Conservation (phyloP, 768 basidiomycete species). For the Galerina sulciceps region DNA sequence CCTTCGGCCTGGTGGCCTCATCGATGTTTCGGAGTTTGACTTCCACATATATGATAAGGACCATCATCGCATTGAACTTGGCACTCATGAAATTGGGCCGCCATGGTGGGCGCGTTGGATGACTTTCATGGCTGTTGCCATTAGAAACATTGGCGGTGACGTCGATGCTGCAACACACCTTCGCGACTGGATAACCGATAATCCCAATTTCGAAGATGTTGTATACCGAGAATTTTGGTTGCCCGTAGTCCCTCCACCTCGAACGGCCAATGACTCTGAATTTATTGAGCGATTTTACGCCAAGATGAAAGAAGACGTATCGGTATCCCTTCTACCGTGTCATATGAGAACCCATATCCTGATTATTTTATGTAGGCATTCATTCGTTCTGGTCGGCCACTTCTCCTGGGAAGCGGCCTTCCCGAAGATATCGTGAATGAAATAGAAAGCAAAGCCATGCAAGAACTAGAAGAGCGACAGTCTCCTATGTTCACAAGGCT, state of each 20-base stretch:
- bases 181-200: constrained; percentile 54
- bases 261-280: constrained; percentile 47
- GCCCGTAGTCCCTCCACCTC: constrained; percentile 50
- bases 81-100: constrained; percentile 43
- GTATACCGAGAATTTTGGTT: constrained; percentile 65
- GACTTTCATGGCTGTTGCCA: constrained; percentile 55
- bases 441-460: constrained; percentile 52
- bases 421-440: constrained; percentile 54
- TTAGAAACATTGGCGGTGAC: constrained; percentile 59
- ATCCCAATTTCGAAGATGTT: constrained; percentile 63
- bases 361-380: constrained; percentile 50
- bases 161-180: constrained; percentile 65
- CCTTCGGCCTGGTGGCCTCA: constrained; percentile 71
- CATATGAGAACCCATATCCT: not conserved
- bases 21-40: constrained; percentile 72
- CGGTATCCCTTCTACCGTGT: constrained; percentile 35
- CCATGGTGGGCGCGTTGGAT: constrained; percentile 73
- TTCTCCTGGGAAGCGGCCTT: constrained; percentile 68
- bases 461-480: constrained; percentile 54
- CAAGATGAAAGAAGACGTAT: constrained; percentile 61
- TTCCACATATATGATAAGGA: constrained; percentile 64
- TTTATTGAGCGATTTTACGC: constrained; percentile 40
- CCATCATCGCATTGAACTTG: constrained; percentile 45
- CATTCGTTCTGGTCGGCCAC: constrained; percentile 65
- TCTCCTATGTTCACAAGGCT: constrained; percentile 56